phyloP scores from a whole-genome alignment of 1,139 yeast species.

The Starmera stellimalicola region DNA sequence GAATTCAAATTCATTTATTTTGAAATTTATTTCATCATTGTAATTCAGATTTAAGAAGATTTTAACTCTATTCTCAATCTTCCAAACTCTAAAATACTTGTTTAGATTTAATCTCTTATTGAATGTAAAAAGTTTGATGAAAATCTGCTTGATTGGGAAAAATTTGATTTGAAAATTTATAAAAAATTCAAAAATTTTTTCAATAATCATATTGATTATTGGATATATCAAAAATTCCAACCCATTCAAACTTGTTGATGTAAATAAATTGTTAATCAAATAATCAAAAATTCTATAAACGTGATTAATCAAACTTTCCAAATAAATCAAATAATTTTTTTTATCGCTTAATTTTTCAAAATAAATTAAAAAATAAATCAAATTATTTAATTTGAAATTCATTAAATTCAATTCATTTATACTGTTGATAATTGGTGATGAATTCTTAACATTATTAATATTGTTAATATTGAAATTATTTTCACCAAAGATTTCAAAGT shows the following conservation, averaged over 20 bases:
- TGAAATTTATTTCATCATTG: neutral
- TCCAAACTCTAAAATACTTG: slow-evolving; percentile 13
- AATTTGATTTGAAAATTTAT: slow-evolving; percentile 8
- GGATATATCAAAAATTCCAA: slow-evolving; percentile 12
- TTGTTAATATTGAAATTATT: slow-evolving; percentile 3
- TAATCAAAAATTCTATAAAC: slow-evolving; percentile 5
- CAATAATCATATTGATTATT: slow-evolving; percentile 7
- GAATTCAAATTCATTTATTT: neutral
- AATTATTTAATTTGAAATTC: neutral
- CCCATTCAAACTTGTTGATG: slow-evolving; percentile 3
- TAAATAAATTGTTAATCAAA: neutral
- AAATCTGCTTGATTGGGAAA: slow-evolving; percentile 3
- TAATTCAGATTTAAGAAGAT: slow-evolving; percentile 3
- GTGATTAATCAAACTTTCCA: slow-evolving; percentile 1
- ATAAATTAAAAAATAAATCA: slow-evolving; percentile 4
- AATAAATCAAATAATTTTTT: slow-evolving; percentile 3
- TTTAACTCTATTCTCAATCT: slow-evolving; percentile 7
- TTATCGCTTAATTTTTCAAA: slow-evolving; percentile 8
- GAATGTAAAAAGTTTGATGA: slow-evolving; percentile 7
- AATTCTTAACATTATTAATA: neutral
- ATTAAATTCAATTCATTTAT: slow-evolving; percentile 6
- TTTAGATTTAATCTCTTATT: slow-evolving; percentile 8
- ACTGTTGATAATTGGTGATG: neutral
- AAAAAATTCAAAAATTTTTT: slow-evolving; percentile 6
- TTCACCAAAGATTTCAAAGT: neutral